Conservation (phyloP, 495 filamentous ascomycete genomes). For the Aspergillus baeticus region DNA sequence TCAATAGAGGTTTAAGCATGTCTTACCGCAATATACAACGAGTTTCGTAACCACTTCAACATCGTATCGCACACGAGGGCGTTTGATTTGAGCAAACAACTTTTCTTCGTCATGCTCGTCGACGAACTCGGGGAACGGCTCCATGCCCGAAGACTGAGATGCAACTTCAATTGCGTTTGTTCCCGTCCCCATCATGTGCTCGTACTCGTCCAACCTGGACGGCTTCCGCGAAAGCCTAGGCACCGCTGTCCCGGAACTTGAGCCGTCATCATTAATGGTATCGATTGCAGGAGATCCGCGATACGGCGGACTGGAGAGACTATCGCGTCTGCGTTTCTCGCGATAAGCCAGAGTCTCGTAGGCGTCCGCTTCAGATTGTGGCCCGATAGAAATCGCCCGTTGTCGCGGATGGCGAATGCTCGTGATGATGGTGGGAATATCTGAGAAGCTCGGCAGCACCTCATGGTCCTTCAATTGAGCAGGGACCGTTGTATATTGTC, state of each 20-base stretch:
- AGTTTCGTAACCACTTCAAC: constrained; percentile 97
- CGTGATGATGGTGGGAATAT: constrained; percentile 74
- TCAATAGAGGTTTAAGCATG: neutral
- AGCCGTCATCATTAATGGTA: constrained; percentile 13
- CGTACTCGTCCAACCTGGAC: constrained; percentile 58
- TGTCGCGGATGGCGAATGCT: constrained; percentile 76
- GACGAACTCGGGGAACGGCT: constrained; percentile 31
- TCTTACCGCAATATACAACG: constrained; percentile 86
- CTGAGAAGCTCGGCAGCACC: constrained; percentile 78
- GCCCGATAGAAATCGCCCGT: constrained; percentile 85
- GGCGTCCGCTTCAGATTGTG: constrained; percentile 92
- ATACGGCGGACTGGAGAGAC: constrained; percentile 42
- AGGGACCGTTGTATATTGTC: constrained; percentile 84
- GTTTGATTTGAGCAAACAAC: constrained; percentile 80
- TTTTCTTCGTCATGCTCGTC: constrained; percentile 66
- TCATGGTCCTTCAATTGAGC: constrained; percentile 76
- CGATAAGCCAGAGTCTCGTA: constrained; percentile 95
- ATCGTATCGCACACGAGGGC: constrained; percentile 90
- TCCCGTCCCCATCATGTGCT: constrained; percentile 68
- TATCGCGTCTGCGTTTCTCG: constrained; percentile 77
- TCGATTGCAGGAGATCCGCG: constrained; percentile 28
- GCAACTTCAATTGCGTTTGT: constrained; percentile 29
- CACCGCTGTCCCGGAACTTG: constrained; percentile 1
- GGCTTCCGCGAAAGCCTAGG: constrained; percentile 24
- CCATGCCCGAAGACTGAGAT: constrained; percentile 20